Conservation (phyloP, 306 rosid genomes). For the Begonia peltatifolia region DNA sequence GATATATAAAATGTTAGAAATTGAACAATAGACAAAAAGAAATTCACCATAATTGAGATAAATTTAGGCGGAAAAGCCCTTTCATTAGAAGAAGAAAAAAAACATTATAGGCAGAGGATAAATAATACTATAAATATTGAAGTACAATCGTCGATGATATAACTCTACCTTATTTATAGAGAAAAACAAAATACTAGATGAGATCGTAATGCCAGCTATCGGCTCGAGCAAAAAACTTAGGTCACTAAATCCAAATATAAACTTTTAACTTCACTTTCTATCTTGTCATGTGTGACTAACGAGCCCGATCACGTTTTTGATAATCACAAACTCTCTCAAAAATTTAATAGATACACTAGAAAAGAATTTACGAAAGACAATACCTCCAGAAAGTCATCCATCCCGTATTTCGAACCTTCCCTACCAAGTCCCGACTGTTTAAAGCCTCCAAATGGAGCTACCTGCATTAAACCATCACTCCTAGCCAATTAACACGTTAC, state of each 20-base stretch:
- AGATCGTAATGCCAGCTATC: not conserved
- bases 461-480: conserved; percentile 30
- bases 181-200: not conserved
- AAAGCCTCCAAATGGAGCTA: conserved; percentile 96
- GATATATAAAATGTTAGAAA: not conserved
- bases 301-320: not conserved
- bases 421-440: conserved; percentile 97
- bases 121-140: not conserved
- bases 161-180: too few species aligned
- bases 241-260: too few species aligned
- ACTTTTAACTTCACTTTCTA: too few species aligned
- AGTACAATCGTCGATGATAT: not conserved
- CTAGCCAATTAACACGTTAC: too few species aligned
- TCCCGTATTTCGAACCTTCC: conserved; percentile 95
- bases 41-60: too few species aligned
- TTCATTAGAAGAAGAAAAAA: too few species aligned
- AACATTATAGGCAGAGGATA: too few species aligned
- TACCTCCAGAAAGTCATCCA: conserved; percentile 95
- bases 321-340: not conserved
- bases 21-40: too few species aligned
- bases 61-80: too few species aligned
- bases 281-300: too few species aligned
- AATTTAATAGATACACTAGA: conserved; percentile 5
- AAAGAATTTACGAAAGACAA: not conserved
- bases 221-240: too few species aligned